phyloP scores from a whole-genome alignment of 2,329 filamentous ascomycete genomes.

The Iodosphaeria phyllophila region DNA sequence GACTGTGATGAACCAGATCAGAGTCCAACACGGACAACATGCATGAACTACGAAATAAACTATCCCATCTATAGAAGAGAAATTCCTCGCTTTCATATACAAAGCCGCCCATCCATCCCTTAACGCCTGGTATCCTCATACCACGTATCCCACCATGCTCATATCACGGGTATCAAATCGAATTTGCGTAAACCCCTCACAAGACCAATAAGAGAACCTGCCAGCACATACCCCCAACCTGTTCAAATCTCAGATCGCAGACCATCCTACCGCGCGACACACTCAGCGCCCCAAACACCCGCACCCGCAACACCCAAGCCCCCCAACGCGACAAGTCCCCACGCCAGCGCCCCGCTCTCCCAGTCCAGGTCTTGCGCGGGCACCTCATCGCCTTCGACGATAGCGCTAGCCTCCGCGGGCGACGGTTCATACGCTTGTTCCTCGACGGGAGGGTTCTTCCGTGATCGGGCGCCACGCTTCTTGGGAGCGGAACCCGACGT shows the following conservation, averaged over 20 bases:
- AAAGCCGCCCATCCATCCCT: too few species aligned
- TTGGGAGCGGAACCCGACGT: constrained; percentile 2
- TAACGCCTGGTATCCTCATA: not conserved
- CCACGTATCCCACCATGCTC: not conserved
- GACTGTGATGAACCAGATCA: too few species aligned
- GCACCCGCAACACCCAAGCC: constrained; percentile 25
- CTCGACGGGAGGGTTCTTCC: constrained; percentile 8
- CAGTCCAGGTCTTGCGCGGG: constrained; percentile 22
- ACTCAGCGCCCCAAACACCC: constrained; percentile 28
- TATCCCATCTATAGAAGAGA: too few species aligned
- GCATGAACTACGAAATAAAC: too few species aligned
- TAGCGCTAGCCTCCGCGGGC: constrained; percentile 12
- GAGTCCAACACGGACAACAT: too few species aligned
- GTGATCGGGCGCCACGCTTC: constrained; percentile 7
- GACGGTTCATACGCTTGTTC: constrained; percentile 20
- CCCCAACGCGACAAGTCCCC: constrained; percentile 23
- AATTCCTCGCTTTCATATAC: too few species aligned
- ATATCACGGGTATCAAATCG: too few species aligned
- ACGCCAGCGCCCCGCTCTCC: constrained; percentile 26
- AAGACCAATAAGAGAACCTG: not conserved
- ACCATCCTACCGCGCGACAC: constrained; percentile 16
- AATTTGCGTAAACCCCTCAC: not conserved
- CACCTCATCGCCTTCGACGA: constrained; percentile 22
- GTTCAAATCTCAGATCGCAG: not conserved
- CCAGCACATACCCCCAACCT: not conserved